Evolutionary conservation across 2,329 filamentous ascomycete species (phyloP).

Genomic region (Clonostachys chloroleuca): DNA sequence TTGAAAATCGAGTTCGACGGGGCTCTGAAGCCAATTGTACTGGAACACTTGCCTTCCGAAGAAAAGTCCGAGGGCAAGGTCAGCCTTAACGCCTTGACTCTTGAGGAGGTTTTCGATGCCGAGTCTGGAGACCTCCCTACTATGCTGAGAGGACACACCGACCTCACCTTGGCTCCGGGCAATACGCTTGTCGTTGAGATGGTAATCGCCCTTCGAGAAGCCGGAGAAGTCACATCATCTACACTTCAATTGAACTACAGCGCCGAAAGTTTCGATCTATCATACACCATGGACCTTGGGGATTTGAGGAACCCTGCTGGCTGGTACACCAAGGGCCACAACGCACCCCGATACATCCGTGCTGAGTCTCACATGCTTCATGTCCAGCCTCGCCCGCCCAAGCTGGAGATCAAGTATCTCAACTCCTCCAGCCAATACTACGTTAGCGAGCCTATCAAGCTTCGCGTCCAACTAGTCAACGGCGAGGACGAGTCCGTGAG

Average conservation of each 20-base stretch:
- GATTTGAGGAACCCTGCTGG: constrained; percentile 32
- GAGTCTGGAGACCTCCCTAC: constrained; percentile 19
- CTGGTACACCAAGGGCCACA: constrained; percentile 44
- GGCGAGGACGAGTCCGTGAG: constrained; percentile 76
- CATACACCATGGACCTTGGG: constrained; percentile 55
- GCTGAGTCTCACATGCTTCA: constrained; percentile 53
- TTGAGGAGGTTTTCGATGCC: constrained; percentile 21
- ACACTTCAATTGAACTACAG: constrained; percentile 61
- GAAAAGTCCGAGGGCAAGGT: constrained; percentile 2
- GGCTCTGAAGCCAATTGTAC: constrained; percentile 47
- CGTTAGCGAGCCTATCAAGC: constrained; percentile 69
- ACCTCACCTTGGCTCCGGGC: constrained; percentile 63
- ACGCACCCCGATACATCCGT: constrained; percentile 41
- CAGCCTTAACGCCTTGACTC: constrained; percentile 16
- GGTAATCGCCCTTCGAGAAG: constrained; percentile 70
- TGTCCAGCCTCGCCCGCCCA: constrained; percentile 85
- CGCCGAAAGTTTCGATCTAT: constrained; percentile 61
- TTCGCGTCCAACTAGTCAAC: constrained; percentile 71
- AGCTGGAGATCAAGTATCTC: constrained; percentile 71
- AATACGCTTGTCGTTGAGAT: constrained; percentile 69
- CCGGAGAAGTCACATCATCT: constrained; percentile 68
- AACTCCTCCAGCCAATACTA: constrained; percentile 71
- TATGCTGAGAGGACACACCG: constrained; percentile 47
- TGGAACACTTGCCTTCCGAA: constrained; percentile 33
- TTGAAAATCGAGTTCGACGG: constrained; percentile 53